phyloP scores from a whole-genome alignment of 2,329 filamentous ascomycete species.

The Aspergillus awamori region DNA sequence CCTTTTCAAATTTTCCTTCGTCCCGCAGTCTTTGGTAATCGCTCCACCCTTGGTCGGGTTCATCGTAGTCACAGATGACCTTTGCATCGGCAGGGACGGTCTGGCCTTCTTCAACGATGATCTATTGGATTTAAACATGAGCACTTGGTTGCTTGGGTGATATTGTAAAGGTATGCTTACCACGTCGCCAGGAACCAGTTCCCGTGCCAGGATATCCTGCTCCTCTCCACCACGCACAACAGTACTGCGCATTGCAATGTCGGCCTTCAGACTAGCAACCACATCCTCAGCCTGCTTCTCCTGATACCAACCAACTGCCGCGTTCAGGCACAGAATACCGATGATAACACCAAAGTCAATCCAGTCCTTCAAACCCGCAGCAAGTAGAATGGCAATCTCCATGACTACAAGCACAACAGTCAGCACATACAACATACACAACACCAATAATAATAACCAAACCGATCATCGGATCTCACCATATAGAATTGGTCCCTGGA shows the following conservation, averaged over 20 bases:
- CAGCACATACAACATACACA: neutral
- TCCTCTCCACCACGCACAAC: conserved; percentile 70
- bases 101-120: conserved; percentile 71
- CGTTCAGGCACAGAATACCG: conserved; percentile 74
- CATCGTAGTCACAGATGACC: conserved; percentile 72
- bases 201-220: conserved; percentile 69
- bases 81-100: conserved; percentile 71
- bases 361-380: conserved; percentile 74
- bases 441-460: neutral
- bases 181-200: conserved; percentile 76
- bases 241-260: conserved; percentile 73
- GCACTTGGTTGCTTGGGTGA: neutral
- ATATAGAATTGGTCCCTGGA: neutral
- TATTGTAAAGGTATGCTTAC: conserved; percentile 47
- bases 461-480: neutral
- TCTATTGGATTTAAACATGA: conserved; percentile 38
- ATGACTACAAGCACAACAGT: conserved; percentile 52
- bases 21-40: conserved; percentile 50
- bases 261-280: conserved; percentile 73
- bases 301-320: conserved; percentile 77
- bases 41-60: conserved; percentile 57
- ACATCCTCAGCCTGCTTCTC: conserved; percentile 80
- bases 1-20: conserved; percentile 63
- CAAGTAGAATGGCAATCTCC: conserved; percentile 74
- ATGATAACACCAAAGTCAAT: conserved; percentile 77